phyloP scores from a whole-genome alignment of 179 eudicot species.

The Actinidia arguta region DNA sequence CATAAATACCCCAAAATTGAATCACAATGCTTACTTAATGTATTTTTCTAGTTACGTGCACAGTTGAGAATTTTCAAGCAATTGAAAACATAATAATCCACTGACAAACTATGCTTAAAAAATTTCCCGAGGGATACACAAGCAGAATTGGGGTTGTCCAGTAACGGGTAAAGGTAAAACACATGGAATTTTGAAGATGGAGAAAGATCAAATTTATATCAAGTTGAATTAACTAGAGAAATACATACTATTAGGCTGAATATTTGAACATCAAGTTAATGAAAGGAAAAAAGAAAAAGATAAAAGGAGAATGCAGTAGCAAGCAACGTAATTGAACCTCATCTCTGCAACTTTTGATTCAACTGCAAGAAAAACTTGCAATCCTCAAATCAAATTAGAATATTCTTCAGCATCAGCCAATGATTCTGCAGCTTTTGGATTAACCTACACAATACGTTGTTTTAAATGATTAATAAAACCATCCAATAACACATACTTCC shows the following conservation, averaged over 20 bases:
- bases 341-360: slow-evolving; percentile 83
- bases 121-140: not conserved
- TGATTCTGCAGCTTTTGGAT: slow-evolving; percentile 95
- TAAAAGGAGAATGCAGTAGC: not conserved
- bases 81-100: not conserved
- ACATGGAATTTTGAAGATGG: too few relatives aligned
- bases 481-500: not conserved
- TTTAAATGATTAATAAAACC: not conserved
- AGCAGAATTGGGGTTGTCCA: not conserved
- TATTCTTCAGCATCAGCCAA: slow-evolving; percentile 97
- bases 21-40: not conserved
- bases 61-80: not conserved
- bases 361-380: slow-evolving; percentile 93
- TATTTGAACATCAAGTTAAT: not conserved
- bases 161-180: too few relatives aligned
- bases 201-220: too few relatives aligned
- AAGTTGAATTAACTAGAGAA: too few relatives aligned
- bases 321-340: slow-evolving; percentile 48
- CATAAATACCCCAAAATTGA: not conserved
- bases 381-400: slow-evolving; percentile 89
- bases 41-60: not conserved
- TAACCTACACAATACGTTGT: slow-evolving; percentile 52
- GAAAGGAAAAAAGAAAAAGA: not conserved
- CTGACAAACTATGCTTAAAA: not conserved
- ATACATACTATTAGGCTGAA: not conserved